These are phyloP conservation scores for Pyrenophora teres DNA, from an alignment of 2,329 filamentous ascomycete genomes.

Conservation along the genomic window DNA sequence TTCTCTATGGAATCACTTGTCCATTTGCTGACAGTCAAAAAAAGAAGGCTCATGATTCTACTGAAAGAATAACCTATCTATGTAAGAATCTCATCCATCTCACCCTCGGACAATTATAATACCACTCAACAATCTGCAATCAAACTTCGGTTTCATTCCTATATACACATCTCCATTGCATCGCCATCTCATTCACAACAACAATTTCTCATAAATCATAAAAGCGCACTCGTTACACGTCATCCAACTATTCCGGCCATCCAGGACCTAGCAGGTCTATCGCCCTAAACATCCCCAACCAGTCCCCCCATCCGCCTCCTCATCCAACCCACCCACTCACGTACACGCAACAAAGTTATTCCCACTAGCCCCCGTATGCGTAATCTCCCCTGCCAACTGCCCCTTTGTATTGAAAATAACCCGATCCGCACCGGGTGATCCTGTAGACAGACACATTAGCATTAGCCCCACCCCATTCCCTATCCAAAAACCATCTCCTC, in stretches of 20 bases:
- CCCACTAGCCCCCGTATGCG: conserved; percentile 70
- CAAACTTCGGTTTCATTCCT: too few relatives aligned
- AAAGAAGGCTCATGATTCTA: too few relatives aligned
- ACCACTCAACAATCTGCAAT: too few relatives aligned
- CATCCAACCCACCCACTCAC: conserved; percentile 22
- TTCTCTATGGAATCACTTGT: too few relatives aligned
- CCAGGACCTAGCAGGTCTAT: background rate
- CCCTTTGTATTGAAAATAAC: conserved; percentile 65
- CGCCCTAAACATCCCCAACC: background rate
- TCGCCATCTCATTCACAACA: background rate
- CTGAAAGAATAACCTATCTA: too few relatives aligned
- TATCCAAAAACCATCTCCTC: background rate
- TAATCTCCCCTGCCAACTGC: conserved; percentile 66
- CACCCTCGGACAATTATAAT: too few relatives aligned
- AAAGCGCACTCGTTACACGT: conserved; percentile 1
- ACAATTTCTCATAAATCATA: background rate
- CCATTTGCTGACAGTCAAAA: too few relatives aligned
- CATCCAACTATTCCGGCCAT: background rate
- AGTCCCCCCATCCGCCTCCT: conserved; percentile 8
- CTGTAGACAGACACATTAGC: conserved; percentile 34
- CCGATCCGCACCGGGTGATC: conserved; percentile 69
- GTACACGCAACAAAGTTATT: conserved; percentile 71
- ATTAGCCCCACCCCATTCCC: too few relatives aligned
- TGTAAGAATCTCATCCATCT: too few relatives aligned
- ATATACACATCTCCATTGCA: too few relatives aligned